A percentile compares a stretch with the other conserved stretches of the same genome.
Evolutionary conservation across 805 yeast genomes (phyloP).

Genomic region (Candida oleophila): DNA sequence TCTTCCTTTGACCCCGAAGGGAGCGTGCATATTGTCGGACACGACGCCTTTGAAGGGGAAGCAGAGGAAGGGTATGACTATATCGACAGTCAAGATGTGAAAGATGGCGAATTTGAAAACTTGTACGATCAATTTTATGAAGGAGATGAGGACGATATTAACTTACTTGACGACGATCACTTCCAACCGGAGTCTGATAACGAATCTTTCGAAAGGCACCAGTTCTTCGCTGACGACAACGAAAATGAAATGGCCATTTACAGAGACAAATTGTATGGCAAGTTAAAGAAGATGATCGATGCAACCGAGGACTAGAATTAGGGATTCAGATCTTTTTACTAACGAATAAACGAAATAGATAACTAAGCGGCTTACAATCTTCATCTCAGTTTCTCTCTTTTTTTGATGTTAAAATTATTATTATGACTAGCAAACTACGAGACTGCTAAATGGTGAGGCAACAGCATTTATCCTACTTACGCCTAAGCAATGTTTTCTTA

Average conservation of each 20-base stretch:
- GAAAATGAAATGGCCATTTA: constrained; percentile 63
- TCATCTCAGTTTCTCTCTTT: too few species aligned
- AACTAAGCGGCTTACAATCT: too few species aligned
- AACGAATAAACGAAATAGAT: neutral
- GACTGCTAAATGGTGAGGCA: too few species aligned
- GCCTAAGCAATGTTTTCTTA: too few species aligned
- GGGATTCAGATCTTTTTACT: neutral
- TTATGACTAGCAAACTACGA: too few species aligned
- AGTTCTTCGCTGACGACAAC: constrained; percentile 55
- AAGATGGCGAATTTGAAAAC: constrained; percentile 19
- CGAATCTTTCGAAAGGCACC: constrained; percentile 39
- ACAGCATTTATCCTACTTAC: too few species aligned
- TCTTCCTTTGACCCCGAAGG: constrained; percentile 24
- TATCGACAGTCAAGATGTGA: constrained; percentile 9
- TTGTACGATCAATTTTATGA: constrained; percentile 22
- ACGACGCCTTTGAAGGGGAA: constrained; percentile 7
- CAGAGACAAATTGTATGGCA: constrained; percentile 61
- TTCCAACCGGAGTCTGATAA: constrained; percentile 5
- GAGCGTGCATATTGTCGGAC: constrained; percentile 21
- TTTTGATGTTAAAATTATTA: too few species aligned
- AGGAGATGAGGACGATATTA: constrained; percentile 33
- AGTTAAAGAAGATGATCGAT: constrained; percentile 54
- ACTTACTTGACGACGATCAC: constrained; percentile 8
- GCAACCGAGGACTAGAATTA: constrained; percentile 16
- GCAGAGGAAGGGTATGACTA: constrained; percentile 13